phyloP scores from a whole-genome alignment of 257 asterid genomes.

The Solanum tarapatanum region DNA sequence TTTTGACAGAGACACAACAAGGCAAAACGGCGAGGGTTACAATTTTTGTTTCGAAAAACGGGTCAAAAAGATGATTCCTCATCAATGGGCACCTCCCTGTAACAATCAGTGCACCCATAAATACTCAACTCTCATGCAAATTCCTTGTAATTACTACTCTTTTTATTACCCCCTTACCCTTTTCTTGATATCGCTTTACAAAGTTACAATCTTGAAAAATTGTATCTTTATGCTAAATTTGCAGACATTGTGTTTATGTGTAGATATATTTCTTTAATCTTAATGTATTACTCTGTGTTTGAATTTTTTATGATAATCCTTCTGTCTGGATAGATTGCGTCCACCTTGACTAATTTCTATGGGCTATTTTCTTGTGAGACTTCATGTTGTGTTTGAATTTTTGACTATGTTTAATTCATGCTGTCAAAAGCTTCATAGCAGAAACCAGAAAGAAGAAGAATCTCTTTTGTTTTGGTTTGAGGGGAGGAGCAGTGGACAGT shows the following conservation, averaged over 20 bases:
- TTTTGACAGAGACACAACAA: not conserved
- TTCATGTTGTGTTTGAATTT: not conserved
- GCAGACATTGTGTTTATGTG: not conserved
- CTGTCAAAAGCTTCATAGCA: not conserved
- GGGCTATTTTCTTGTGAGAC: not conserved
- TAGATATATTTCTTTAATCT: not conserved
- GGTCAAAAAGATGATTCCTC: conserved; percentile 34
- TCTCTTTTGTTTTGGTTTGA: not conserved
- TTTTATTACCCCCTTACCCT: not conserved
- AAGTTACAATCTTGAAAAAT: not conserved
- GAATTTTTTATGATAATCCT: not conserved
- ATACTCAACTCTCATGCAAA: conserved; percentile 69
- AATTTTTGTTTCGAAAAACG: not conserved
- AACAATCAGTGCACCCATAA: conserved; percentile 71
- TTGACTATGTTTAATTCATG: not conserved
- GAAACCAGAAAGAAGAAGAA: not conserved
- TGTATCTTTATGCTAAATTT: not conserved
- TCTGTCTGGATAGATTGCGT: not conserved
- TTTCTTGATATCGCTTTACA: not conserved
- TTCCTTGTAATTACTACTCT: conserved; percentile 44
- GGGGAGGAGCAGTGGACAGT: not conserved
- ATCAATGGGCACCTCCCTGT: conserved; percentile 78
- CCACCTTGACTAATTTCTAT: not conserved
- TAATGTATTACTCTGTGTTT: not conserved
- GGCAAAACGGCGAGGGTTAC: not conserved